These are phyloP conservation scores for Suaeda aralocaspica DNA, from an alignment of 148 eudicot species.

Conservation along the genomic window DNA sequence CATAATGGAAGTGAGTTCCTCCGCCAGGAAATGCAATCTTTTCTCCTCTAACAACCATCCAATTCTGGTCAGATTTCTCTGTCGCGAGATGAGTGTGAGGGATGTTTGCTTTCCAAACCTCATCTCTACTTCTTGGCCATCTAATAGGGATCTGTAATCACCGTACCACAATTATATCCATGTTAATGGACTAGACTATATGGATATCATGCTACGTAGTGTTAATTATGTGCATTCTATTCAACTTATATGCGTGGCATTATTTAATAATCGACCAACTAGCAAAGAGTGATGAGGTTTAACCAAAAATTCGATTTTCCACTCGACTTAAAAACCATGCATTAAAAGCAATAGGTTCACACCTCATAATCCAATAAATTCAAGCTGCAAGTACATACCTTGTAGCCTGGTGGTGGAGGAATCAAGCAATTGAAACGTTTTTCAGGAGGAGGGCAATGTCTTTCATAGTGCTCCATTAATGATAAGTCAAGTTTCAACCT, in stretches of 20 bases:
- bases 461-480: conserved; percentile 47
- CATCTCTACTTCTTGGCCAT: conserved; percentile 50
- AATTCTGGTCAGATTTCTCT: conserved; percentile 48
- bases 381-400: conserved; percentile 32
- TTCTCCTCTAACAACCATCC: conserved; percentile 48
- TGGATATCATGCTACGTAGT: no score
- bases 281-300: no score
- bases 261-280: no score
- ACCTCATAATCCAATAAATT: no score
- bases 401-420: conserved; percentile 47
- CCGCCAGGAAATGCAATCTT: conserved; percentile 47
- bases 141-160: conserved; percentile 31
- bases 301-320: no score
- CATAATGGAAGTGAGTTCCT: conserved; percentile 49
- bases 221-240: no score
- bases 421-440: conserved; percentile 43
- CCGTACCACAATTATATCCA: no score
- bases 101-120: conserved; percentile 45
- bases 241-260: no score
- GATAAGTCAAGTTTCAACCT: conserved; percentile 42
- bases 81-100: conserved; percentile 52
- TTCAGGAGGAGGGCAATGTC: conserved; percentile 48
- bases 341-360: no score
- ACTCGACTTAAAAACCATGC: no score
- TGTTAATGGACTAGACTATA: no score